Evolutionary conservation across 257 asterid species (phyloP).

Genomic region (Orobanche coerulescens): DNA sequence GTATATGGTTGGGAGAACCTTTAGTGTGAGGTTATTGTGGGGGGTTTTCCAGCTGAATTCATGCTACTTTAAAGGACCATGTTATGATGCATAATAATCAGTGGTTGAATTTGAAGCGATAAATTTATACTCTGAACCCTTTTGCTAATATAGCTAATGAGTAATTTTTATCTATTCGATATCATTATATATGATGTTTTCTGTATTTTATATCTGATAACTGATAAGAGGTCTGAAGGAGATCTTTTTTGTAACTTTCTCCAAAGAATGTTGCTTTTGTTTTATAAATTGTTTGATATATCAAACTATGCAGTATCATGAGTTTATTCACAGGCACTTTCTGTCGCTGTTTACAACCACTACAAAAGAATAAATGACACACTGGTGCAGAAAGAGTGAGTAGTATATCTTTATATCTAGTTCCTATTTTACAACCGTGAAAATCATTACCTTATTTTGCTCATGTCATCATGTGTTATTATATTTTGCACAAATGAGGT

Average conservation of each 20-base stretch:
- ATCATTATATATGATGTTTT: not conserved
- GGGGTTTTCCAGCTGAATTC: constrained; percentile 5
- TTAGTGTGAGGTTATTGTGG: not conserved
- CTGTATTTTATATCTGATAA: constrained; percentile 1
- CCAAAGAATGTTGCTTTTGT: not conserved
- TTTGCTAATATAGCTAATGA: not conserved
- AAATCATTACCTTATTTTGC: not conserved
- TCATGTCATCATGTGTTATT: too few species aligned
- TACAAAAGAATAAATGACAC: constrained; percentile 67
- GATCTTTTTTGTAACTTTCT: not conserved
- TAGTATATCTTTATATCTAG: not conserved
- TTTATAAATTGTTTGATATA: not conserved
- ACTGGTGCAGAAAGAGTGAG: constrained; percentile 54
- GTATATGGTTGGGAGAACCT: not conserved
- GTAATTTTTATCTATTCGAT: not conserved
- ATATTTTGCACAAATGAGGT: too few species aligned
- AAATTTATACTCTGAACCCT: not conserved
- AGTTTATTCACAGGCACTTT: constrained; percentile 58
- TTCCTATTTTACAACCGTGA: constrained; percentile 4
- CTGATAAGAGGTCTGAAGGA: constrained; percentile 7
- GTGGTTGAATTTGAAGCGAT: not conserved
- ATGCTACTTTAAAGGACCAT: not conserved
- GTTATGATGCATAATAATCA: constrained; percentile 4
- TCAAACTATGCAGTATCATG: constrained; percentile 15
- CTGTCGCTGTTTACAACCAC: constrained; percentile 94